phyloP scores from a whole-genome alignment of 177 flowering plant genomes.

The Vitis hybrid region DNA sequence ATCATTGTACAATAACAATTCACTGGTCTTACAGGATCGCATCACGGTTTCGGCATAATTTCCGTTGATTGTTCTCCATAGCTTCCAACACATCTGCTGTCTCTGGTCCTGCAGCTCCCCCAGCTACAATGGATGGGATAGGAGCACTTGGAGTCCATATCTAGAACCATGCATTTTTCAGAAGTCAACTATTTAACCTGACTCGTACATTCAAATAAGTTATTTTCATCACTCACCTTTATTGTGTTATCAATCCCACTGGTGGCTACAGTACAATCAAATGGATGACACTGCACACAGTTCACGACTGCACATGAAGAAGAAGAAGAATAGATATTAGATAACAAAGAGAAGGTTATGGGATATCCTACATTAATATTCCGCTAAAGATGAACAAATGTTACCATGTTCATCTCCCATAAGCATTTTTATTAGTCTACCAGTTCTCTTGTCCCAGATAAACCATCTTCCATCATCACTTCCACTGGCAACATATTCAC shows the following conservation, averaged over 20 bases:
- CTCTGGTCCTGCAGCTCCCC: slow-evolving; percentile 76
- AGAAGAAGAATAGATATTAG: slow-evolving; percentile 5
- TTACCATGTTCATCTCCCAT: slow-evolving; percentile 91
- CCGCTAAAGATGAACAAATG: background rate
- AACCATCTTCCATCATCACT: slow-evolving; percentile 99
- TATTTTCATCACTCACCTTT: slow-evolving; percentile 50
- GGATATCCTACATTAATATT: background rate
- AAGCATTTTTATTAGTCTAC: slow-evolving; percentile 85
- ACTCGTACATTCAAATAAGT: background rate
- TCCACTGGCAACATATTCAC: slow-evolving; percentile 90
- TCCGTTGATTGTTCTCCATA: slow-evolving; percentile 81
- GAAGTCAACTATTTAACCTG: background rate
- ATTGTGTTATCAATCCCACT: slow-evolving; percentile 95
- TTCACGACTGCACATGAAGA: slow-evolving; percentile 69
- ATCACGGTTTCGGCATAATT: slow-evolving; percentile 60
- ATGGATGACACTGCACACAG: slow-evolving; percentile 94
- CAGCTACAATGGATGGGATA: slow-evolving; percentile 73
- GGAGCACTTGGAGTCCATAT: slow-evolving; percentile 84
- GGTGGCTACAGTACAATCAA: slow-evolving; percentile 80
- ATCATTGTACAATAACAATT: background rate
- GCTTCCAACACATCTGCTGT: slow-evolving; percentile 56
- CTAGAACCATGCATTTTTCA: slow-evolving; percentile 31
- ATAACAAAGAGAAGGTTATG: background rate
- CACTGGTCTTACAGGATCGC: slow-evolving; percentile 51
- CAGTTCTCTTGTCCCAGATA: slow-evolving; percentile 95